These are phyloP conservation scores for Curvularia sp. DNA, from an alignment of 2,329 filamentous ascomycete genomes.

Conservation along the genomic window DNA sequence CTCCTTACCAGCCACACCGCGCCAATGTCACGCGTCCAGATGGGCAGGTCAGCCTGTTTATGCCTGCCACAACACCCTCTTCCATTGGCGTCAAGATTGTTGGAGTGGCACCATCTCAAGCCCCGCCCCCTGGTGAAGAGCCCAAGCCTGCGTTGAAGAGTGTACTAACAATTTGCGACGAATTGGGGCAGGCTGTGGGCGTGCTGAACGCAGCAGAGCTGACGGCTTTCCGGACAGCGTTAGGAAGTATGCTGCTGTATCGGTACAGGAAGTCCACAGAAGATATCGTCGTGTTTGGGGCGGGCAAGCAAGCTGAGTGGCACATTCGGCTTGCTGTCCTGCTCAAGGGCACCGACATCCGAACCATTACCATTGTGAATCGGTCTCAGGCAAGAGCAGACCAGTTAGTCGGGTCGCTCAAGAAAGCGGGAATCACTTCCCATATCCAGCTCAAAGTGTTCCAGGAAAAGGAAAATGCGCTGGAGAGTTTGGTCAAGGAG, in stretches of 20 bases:
- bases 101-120: conserved; percentile 55
- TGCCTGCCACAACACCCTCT: conserved; percentile 71
- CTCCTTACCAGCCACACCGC: conserved; percentile 55
- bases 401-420: conserved; percentile 18
- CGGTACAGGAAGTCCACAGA: conserved; percentile 24
- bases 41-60: conserved; percentile 70
- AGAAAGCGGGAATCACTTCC: conserved; percentile 2
- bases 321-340: conserved; percentile 57
- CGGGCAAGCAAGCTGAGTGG: conserved; percentile 60
- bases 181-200: conserved; percentile 65
- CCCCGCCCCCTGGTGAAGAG: conserved; percentile 24
- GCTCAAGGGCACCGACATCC: conserved; percentile 45
- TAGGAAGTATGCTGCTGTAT: conserved; percentile 70
- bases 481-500: conserved; percentile 5
- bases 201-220: conserved; percentile 76
- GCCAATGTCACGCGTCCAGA: conserved; percentile 51
- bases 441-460: conserved; percentile 5
- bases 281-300: conserved; percentile 58
- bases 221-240: conserved; percentile 81
- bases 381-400: conserved; percentile 22
- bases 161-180: conserved; percentile 66
- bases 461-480: background rate
- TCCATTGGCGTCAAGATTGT: conserved; percentile 77
- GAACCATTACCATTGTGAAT: conserved; percentile 36
- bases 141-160: conserved; percentile 61